phyloP scores from a whole-genome alignment of 2,329 filamentous ascomycete genomes.

The Hypoxylon sp. region DNA sequence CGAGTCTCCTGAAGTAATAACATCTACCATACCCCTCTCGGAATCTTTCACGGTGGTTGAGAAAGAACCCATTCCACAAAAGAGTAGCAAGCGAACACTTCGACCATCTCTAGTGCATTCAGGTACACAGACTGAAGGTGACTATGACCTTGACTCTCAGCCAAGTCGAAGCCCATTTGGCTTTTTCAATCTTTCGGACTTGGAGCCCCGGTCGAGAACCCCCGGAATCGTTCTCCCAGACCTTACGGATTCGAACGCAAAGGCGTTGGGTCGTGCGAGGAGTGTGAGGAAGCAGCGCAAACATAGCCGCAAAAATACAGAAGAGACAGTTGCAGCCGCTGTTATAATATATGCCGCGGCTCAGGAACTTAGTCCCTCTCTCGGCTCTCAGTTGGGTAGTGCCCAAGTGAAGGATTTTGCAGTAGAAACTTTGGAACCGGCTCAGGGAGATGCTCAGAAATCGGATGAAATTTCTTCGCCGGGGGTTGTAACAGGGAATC shows the following conservation, averaged over 20 bases:
- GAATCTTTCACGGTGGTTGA: slow-evolving; percentile 45
- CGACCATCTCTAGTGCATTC: slow-evolving; percentile 49
- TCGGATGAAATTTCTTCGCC: slow-evolving; percentile 49
- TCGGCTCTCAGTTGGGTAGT: slow-evolving; percentile 39
- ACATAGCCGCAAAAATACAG: slow-evolving; percentile 62
- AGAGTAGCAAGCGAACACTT: slow-evolving; percentile 43
- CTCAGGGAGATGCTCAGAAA: slow-evolving; percentile 43
- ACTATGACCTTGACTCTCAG: slow-evolving; percentile 24
- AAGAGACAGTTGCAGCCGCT: slow-evolving; percentile 68
- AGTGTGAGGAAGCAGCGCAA: slow-evolving; percentile 63
- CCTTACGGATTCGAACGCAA: slow-evolving; percentile 57
- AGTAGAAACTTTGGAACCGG: slow-evolving; percentile 33
- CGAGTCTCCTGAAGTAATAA: slow-evolving; percentile 37
- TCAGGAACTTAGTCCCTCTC: slow-evolving; percentile 62
- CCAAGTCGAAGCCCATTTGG: slow-evolving; percentile 40
- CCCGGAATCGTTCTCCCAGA: slow-evolving; percentile 65
- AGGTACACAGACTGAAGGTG: slow-evolving; percentile 52
- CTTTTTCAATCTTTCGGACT: slow-evolving; percentile 46
- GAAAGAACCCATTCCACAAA: slow-evolving; percentile 39
- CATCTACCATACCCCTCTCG: slow-evolving; percentile 36
- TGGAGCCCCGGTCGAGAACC: slow-evolving; percentile 59
- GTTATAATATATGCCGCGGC: slow-evolving; percentile 68
- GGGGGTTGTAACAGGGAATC: slow-evolving; percentile 47
- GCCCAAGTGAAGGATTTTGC: slow-evolving; percentile 48
- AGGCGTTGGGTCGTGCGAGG: slow-evolving; percentile 59